Evolutionary conservation across 306 rosid genomes (phyloP).

Genomic region (Boehmeria nivea): DNA sequence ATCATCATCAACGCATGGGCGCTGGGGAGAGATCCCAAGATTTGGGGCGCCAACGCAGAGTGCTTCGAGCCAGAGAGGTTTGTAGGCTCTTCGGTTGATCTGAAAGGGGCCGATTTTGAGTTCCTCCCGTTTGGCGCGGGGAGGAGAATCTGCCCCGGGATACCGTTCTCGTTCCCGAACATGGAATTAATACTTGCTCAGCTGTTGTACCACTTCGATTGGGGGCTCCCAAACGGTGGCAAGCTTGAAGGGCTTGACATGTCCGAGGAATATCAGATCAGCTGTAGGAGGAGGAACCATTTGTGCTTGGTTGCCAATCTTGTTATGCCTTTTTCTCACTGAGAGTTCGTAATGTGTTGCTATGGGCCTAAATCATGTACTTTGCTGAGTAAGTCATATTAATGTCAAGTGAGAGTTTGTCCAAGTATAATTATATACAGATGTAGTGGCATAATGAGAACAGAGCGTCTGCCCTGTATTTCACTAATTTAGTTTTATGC

Average conservation of each 20-base stretch:
- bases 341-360: too few relatives aligned
- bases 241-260: constrained; percentile 14
- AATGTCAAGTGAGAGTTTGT: too few relatives aligned
- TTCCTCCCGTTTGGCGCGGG: constrained; percentile 10
- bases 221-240: constrained; percentile 8
- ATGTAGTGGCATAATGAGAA: too few relatives aligned
- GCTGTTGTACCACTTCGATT: constrained; percentile 11
- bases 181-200: constrained; percentile 12
- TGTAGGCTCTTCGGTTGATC: not conserved
- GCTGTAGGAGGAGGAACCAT: not conserved
- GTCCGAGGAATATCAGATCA: constrained; percentile 7
- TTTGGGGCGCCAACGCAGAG: not conserved
- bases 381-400: too few relatives aligned
- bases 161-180: not conserved
- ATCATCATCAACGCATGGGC: constrained; percentile 33
- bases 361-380: too few relatives aligned
- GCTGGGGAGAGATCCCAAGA: constrained; percentile 34
- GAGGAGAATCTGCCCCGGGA: constrained; percentile 9
- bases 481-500: too few relatives aligned
- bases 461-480: too few relatives aligned
- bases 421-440: too few relatives aligned
- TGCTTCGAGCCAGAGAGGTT: constrained; percentile 20
- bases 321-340: not conserved
- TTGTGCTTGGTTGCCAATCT: not conserved
- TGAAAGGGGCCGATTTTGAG: not conserved